These are phyloP conservation scores for Xylona heveae DNA, from an alignment of 495 filamentous ascomycete genomes.

Conservation along the genomic window DNA sequence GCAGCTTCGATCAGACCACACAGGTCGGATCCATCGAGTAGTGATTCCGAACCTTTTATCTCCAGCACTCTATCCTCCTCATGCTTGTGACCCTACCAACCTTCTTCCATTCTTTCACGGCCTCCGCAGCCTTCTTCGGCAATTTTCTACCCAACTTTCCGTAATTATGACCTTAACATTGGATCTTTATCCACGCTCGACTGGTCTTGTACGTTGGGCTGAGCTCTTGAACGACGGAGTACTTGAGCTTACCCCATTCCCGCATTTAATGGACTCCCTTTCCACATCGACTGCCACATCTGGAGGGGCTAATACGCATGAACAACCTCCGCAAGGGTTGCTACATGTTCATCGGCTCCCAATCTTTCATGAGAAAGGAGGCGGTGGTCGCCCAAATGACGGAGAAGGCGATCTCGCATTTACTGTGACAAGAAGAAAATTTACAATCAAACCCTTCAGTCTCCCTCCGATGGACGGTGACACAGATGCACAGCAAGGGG, in stretches of 20 bases:
- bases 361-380: conserved; percentile 68
- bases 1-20: conserved; percentile 32
- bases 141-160: conserved; percentile 41
- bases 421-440: conserved; percentile 58
- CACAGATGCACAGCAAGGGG: conserved; percentile 46
- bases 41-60: conserved; percentile 68
- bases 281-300: conserved; percentile 23
- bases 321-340: conserved; percentile 72
- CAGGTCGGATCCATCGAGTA: conserved; percentile 53
- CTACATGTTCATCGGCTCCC: conserved; percentile 65
- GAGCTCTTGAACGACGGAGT: conserved; percentile 75
- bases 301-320: conserved; percentile 28
- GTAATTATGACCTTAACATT: conserved; percentile 61
- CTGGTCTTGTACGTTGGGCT: conserved; percentile 69
- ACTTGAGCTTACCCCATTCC: conserved; percentile 71
- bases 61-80: conserved; percentile 55
- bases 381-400: conserved; percentile 45
- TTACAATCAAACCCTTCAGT: conserved; percentile 75
- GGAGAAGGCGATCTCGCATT: conserved; percentile 66
- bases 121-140: conserved; percentile 50
- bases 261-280: conserved; percentile 34
- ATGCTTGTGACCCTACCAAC: conserved; percentile 41
- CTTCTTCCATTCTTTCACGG: conserved; percentile 70
- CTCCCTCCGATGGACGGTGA: conserved; percentile 78
- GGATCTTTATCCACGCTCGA: conserved; percentile 56